Percentiles rank a stretch among this genome's conserved stretches.
phyloP scores from a whole-genome alignment of 2,329 filamentous ascomycete genomes.

The Diaporthe australafricana region DNA sequence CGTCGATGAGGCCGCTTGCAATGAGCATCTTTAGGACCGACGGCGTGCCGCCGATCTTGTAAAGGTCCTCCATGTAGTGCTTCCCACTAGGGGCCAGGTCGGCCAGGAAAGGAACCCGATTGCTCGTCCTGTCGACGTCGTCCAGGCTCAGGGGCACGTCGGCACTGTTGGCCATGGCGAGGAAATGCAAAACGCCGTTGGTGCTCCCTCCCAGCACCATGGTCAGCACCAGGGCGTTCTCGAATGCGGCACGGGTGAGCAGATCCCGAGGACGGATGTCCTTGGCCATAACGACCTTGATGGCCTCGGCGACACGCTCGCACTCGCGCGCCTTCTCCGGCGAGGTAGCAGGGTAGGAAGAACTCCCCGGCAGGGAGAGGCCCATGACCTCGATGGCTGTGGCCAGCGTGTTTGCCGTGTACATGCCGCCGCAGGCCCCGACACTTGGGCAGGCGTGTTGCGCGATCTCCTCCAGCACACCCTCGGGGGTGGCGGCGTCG shows the following conservation, averaged over 20 bases:
- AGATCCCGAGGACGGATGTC: conserved; percentile 86
- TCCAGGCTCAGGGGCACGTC: conserved; percentile 82
- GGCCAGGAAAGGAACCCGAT: conserved; percentile 88
- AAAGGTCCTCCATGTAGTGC: conserved; percentile 87
- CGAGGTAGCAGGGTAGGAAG: conserved; percentile 82
- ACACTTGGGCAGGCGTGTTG: conserved; percentile 80
- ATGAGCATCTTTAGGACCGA: conserved; percentile 88
- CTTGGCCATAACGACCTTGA: conserved; percentile 82
- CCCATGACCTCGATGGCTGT: conserved; percentile 92
- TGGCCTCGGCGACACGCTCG: conserved; percentile 81
- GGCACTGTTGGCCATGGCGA: conserved; percentile 90
- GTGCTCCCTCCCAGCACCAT: conserved; percentile 94
- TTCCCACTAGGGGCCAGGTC: conserved; percentile 86
- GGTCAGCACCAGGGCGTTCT: conserved; percentile 90
- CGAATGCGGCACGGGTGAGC: conserved; percentile 82
- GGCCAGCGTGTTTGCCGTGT: conserved; percentile 94
- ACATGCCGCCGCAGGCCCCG: conserved; percentile 85
- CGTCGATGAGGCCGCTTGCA: conserved; percentile 80
- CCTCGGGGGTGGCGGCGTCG: conserved; percentile 73
- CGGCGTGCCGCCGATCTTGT: conserved; percentile 86
- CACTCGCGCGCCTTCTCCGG: conserved; percentile 91
- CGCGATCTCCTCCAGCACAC: conserved; percentile 88
- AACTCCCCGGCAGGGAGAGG: conserved; percentile 83
- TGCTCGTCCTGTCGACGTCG: conserved; percentile 83
- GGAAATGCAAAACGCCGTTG: conserved; percentile 88